phyloP scores from a whole-genome alignment of 2,329 filamentous ascomycete genomes.

The Aspergillus proliferans region DNA sequence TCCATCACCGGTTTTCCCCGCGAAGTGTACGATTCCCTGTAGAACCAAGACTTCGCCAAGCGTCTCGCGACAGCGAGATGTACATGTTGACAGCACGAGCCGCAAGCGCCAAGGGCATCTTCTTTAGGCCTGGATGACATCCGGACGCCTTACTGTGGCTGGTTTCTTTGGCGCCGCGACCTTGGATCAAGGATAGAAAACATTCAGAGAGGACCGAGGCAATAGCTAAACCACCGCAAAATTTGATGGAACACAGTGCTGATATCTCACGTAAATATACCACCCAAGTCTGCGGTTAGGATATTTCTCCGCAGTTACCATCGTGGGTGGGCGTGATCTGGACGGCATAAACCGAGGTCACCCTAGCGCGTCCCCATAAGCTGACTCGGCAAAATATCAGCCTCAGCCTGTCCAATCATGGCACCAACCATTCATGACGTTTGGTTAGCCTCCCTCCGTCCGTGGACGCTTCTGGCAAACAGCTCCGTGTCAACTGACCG shows the following conservation, averaged over 20 bases:
- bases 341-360: neutral
- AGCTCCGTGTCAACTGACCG: neutral
- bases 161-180: neutral
- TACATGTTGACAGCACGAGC: neutral
- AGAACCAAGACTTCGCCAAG: neutral
- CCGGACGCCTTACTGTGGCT: too few species aligned
- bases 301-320: too few species aligned
- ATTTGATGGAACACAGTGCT: too few species aligned
- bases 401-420: neutral
- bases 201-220: too few species aligned
- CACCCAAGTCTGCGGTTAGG: too few species aligned
- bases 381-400: neutral
- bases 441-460: neutral
- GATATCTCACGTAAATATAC: too few species aligned
- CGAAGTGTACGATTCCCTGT: neutral
- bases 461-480: neutral
- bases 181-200: too few species aligned
- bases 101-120: neutral
- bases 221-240: too few species aligned
- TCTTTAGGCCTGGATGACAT: too few species aligned
- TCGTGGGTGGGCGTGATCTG: too few species aligned
- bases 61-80: neutral
- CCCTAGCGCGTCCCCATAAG: neutral
- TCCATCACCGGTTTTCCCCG: neutral
- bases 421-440: neutral